Evolutionary conservation across 148 eudicot species (phyloP), one percentile per base, ranked within the genome.

Genomic region (Fagopyrum tataricum): DNA sequence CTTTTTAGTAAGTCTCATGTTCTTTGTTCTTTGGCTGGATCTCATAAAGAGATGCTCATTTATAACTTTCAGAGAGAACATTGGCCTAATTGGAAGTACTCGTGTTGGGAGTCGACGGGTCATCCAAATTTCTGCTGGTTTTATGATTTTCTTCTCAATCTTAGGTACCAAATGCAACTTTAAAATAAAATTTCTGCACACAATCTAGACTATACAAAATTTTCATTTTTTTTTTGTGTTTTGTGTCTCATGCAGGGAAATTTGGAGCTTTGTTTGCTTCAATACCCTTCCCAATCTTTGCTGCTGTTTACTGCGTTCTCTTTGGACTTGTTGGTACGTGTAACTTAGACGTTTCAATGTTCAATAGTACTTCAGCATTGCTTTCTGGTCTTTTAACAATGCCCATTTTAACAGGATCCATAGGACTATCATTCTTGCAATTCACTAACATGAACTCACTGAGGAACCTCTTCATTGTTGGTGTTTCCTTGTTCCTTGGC

Each of bases 401-500:
- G 31, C 13, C 4, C 9, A 10, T 70, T 70, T 4, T 44, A 43
- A 70, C 87, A 95, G 99, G 94, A 76, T 92, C 99, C 0, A 87
- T 95, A 6, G 99, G 99, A 77, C 72, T 95, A 73, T 95, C 99
- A 17, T 95, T 92, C 79, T 81, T 95, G 84, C 99, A 95, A 79
- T 95, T 92, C 83, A 95, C 99, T 20, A 92, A 95, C 83, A 95
- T 95, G 96, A 95, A 95, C 90, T 95, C 99, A 2, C 82, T 92
- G 96, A 87, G 99, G 76, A 95, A 87, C 81, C 89, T 95, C 62
- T 95, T 95, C 83, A 95, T 95, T 5, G 73, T 78, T 2, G 99
- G 99, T 24, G 96, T 95, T 49, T 78, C 99, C 44, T 77, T 95
- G 81, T 95, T 81, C 80, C 94, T 95, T 44, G 99, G 99, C 2